A percentile compares a stretch with the other conserved stretches of the same genome.
Conservation (phyloP, 345 rosid genomes). For the Populus nigra region DNA sequence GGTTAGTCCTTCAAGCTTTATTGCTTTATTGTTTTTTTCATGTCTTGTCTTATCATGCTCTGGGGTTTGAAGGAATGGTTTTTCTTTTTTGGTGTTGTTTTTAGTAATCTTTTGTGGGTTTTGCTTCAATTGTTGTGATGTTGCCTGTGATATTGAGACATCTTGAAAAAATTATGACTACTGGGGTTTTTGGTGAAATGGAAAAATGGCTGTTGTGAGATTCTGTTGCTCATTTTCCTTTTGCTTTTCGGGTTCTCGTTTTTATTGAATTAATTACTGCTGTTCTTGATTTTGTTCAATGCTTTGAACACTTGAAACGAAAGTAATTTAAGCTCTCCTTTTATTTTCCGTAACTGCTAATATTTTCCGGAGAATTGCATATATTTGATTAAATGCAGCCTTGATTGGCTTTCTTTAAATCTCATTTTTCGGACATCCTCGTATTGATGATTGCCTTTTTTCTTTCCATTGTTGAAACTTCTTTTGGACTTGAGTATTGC, state of each 20-base stretch:
- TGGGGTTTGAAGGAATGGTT: not conserved
- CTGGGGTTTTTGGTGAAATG: not conserved
- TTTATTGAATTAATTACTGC: not conserved
- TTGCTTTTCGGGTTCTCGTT: not conserved
- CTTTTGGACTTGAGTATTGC: not conserved
- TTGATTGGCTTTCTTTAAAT: not conserved
- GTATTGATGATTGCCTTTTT: not conserved
- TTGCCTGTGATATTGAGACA: not conserved
- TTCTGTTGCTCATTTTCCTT: slow-evolving; percentile 3
- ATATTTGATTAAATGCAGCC: slow-evolving; percentile 1
- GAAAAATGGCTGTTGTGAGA: not conserved
- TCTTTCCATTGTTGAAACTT: not conserved
- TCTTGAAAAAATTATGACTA: slow-evolving; percentile 6
- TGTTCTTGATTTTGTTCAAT: slow-evolving; percentile 3
- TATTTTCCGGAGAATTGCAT: not conserved
- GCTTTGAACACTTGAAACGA: not conserved
- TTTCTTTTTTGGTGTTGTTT: not conserved
- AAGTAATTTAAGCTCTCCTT: not conserved
- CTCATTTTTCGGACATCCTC: not conserved
- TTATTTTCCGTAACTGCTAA: not conserved
- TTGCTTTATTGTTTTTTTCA: not conserved
- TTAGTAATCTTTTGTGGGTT: not conserved
- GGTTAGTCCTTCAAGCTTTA: slow-evolving; percentile 35
- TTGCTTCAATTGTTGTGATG: not conserved
- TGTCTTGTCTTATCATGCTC: not conserved